Base-by-base conservation (phyloP, 2,329 filamentous ascomycete genomes). In the Sclerotinia nivalis region DNA sequence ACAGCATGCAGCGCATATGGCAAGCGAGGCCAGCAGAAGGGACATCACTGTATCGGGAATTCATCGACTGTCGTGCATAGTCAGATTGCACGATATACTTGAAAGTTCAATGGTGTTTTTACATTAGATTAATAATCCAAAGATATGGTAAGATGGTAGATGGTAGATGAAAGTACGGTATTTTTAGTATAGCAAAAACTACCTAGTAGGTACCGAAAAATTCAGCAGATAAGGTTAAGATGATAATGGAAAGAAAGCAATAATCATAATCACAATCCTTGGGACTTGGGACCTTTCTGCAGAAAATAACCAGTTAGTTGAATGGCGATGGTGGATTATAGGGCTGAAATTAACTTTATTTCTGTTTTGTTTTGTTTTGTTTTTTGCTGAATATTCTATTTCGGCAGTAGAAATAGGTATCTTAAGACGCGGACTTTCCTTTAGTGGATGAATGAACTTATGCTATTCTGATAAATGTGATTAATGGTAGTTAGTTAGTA, bases 401-500 rank as follows among this genome's bases (percentile, higher is more conserved):
- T 65, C 60, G 20, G 4, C 47, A 31, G 31, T 31, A 31, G 31
- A 31, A 31, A 4, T 31, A 31, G 18, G 45, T 49, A n/a, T 45
- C 68, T 34, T 69, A 69, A 28, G 60, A 45, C 18, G 25, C 20
- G n/a, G 64, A 60, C 12, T 73, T 69, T 67, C 60, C 37, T 37
- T 31, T 2, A 10, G 55, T 20, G 34, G 68, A 22, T 68, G 73
- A 15, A 66, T 69, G 72, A 13, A 62, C 69, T 37, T 60, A 64
- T 50, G 18, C 28, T 18, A 50, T 37, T 45, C 70, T 74, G 43
- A 70, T 72, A 54, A 71, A 73, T 52, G 73, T 71, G 4, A 68
- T 74, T 25, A 66, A 74, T 68, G 62, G 61, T 10, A 1, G 8
- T 10, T 37, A 10, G 6, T 10, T 37, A 10, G 8, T 22, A 64